These are phyloP conservation scores for Kondoa subrosea DNA, from an alignment of 768 basidiomycete genomes.

Conservation along the genomic window DNA sequence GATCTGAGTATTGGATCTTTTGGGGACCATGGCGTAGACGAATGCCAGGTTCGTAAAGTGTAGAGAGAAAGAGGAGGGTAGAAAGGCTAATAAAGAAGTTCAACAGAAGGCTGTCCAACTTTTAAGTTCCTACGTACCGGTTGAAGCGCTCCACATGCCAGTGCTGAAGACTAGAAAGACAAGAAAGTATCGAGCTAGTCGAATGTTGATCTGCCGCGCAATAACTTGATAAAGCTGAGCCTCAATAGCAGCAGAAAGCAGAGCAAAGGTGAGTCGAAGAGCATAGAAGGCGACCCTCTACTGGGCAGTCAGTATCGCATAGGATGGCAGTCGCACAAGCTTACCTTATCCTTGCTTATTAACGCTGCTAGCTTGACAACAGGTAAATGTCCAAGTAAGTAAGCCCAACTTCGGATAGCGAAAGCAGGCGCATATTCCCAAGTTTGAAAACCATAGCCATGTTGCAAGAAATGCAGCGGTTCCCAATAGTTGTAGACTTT, in stretches of 20 bases:
- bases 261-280: slow-evolving; percentile 59
- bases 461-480: slow-evolving; percentile 75
- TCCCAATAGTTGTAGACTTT: slow-evolving; percentile 99
- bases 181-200: slow-evolving; percentile 82
- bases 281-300: slow-evolving; percentile 80
- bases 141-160: slow-evolving; percentile 86
- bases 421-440: slow-evolving; percentile 89
- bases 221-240: slow-evolving; percentile 65
- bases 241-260: slow-evolving; percentile 59
- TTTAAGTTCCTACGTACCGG: slow-evolving; percentile 40
- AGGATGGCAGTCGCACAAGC: slow-evolving; percentile 17
- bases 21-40: slow-evolving; percentile 39
- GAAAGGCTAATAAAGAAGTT: slow-evolving; percentile 46
- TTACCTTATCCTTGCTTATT: slow-evolving; percentile 52
- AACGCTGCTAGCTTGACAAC: slow-evolving; percentile 46
- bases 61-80: slow-evolving; percentile 92
- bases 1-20: slow-evolving; percentile 38
- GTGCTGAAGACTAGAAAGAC: slow-evolving; percentile 69
- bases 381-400: slow-evolving; percentile 63
- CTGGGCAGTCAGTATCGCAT: neutral
- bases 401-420: slow-evolving; percentile 89
- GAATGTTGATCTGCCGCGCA: slow-evolving; percentile 63
- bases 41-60: slow-evolving; percentile 65
- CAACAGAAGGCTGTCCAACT: neutral
- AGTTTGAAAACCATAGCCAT: slow-evolving; percentile 83